phyloP scores from a whole-genome alignment of 306 rosid genomes.

The Vigna trinervia region DNA sequence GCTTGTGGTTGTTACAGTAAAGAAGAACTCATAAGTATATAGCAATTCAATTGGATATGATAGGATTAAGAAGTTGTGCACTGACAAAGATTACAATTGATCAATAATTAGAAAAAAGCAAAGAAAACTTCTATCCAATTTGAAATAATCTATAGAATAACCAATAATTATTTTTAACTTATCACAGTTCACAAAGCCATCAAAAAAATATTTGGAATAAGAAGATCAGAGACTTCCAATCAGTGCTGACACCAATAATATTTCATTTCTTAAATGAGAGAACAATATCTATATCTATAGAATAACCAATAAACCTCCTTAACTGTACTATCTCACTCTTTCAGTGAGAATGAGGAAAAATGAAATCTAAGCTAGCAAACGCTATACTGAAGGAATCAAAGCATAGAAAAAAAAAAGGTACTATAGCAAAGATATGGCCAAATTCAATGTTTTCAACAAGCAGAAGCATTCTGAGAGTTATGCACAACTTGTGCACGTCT shows the following conservation, averaged over 20 bases:
- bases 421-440: background rate
- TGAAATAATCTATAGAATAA: no score
- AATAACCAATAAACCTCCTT: conserved; percentile 31
- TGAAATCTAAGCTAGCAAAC: conserved; percentile 1
- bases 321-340: conserved; percentile 29
- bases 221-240: background rate
- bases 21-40: background rate
- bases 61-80: background rate
- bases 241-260: conserved; percentile 1
- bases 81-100: no score
- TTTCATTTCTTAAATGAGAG: conserved; percentile 4
- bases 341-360: background rate
- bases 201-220: conserved; percentile 9
- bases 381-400: conserved; percentile 2
- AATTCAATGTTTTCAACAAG: conserved; percentile 43
- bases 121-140: background rate
- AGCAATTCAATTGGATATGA: background rate
- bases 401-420: conserved; percentile 5
- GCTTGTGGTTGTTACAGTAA: no score
- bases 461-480: conserved; percentile 44
- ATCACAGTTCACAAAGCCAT: conserved; percentile 33
- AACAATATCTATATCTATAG: conserved; percentile 2
- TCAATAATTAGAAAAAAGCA: background rate
- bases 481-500: conserved; percentile 44
- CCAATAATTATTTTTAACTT: conserved; percentile 1